Conservation (phyloP, 2,329 filamentous ascomycete genomes). For the Cladosporium cucumerinum region DNA sequence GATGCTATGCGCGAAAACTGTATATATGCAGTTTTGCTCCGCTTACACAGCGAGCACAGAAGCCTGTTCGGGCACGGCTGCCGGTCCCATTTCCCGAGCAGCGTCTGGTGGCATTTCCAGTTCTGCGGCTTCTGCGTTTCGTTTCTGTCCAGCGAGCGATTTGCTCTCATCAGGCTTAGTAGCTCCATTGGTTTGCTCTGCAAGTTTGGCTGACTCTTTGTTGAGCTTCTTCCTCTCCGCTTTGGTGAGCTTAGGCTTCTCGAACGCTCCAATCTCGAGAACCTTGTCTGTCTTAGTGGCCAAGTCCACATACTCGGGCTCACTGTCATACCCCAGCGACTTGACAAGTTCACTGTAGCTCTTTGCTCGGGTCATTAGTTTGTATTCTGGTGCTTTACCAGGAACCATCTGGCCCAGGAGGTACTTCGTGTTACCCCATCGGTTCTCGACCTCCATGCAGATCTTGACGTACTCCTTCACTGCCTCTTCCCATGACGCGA, state of each 20-base stretch:
- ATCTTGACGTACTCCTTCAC: slow-evolving; percentile 71
- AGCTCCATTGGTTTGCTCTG: slow-evolving; percentile 22
- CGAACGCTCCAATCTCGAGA: slow-evolving; percentile 51
- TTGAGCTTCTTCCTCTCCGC: slow-evolving; percentile 45
- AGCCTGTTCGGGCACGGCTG: slow-evolving; percentile 25
- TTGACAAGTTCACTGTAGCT: slow-evolving; percentile 69
- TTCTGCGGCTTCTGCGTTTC: slow-evolving; percentile 26
- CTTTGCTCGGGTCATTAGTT: slow-evolving; percentile 61
- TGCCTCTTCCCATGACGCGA: slow-evolving; percentile 72
- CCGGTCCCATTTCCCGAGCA: slow-evolving; percentile 27
- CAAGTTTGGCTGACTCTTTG: slow-evolving; percentile 28
- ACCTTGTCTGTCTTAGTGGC: slow-evolving; percentile 65
- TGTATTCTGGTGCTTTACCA: slow-evolving; percentile 66
- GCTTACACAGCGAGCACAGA: slow-evolving; percentile 27
- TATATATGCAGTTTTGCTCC: not conserved
- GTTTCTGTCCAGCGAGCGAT: slow-evolving; percentile 21
- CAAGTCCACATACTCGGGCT: slow-evolving; percentile 53
- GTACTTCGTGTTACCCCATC: slow-evolving; percentile 90
- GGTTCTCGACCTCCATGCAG: slow-evolving; percentile 76
- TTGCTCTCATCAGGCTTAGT: slow-evolving; percentile 21
- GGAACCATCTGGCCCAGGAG: slow-evolving; percentile 81
- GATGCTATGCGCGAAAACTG: not conserved
- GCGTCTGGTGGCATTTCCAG: slow-evolving; percentile 29
- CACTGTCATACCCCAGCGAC: slow-evolving; percentile 56
- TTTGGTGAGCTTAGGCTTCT: slow-evolving; percentile 49